Conservation (phyloP, 176 grass and related monocot genomes). For the Puya raimondii region DNA sequence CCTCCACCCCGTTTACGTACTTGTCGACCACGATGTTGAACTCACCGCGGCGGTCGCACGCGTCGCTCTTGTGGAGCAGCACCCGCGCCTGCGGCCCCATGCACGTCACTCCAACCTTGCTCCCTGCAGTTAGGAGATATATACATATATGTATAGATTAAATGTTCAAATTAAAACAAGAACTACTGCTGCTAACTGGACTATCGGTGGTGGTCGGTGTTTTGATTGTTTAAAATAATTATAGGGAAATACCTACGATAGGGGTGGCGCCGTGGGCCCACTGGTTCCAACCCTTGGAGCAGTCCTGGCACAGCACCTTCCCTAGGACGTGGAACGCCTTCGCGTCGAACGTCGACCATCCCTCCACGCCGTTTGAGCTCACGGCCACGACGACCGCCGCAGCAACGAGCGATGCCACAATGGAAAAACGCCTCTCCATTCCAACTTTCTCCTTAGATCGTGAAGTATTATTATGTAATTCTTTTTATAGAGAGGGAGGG, state of each 20-base stretch:
- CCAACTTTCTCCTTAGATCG: not conserved
- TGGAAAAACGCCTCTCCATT: constrained; percentile 11
- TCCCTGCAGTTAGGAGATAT: constrained; percentile 18
- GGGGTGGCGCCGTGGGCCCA: constrained; percentile 51
- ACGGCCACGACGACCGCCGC: not conserved
- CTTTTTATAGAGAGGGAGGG: no score
- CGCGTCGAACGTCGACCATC: constrained; percentile 3
- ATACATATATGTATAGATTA: not conserved
- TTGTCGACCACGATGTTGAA: constrained; percentile 45
- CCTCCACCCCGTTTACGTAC: not conserved
- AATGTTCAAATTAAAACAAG: no score
- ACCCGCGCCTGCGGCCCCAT: constrained; percentile 24
- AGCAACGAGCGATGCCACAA: constrained; percentile 18
- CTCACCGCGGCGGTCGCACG: constrained; percentile 33
- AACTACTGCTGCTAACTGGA: not conserved
- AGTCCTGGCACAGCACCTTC: constrained; percentile 80
- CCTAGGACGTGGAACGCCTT: constrained; percentile 45
- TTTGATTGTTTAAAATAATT: not conserved
- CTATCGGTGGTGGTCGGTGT: not conserved
- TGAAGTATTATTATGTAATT: no score
- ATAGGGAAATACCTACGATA: constrained; percentile 21
- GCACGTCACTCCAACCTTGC: constrained; percentile 56
- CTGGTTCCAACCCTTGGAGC: constrained; percentile 60
- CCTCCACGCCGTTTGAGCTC: constrained; percentile 5
- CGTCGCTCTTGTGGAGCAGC: constrained; percentile 34